phyloP scores from a whole-genome alignment of 805 yeast species.

The Isabelozyma rhagii region DNA sequence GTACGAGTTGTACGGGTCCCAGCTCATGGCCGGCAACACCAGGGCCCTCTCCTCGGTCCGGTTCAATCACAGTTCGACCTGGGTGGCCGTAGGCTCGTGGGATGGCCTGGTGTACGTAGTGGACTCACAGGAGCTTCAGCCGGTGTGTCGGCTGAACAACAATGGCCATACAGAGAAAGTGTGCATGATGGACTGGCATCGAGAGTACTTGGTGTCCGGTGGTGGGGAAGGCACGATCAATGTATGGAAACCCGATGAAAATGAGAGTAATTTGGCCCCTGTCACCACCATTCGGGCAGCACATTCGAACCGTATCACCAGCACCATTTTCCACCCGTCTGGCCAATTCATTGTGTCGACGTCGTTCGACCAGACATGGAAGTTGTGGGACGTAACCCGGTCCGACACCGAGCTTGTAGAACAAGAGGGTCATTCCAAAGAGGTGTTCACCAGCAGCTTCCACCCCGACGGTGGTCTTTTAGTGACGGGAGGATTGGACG shows the following conservation, averaged over 20 bases:
- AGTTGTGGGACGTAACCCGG: constrained; percentile 71
- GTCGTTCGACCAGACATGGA: constrained; percentile 85
- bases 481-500: constrained; percentile 79
- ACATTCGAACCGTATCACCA: constrained; percentile 53
- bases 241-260: constrained; percentile 21
- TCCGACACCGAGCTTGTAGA: constrained; percentile 45
- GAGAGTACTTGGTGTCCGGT: constrained; percentile 24
- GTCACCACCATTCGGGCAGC: constrained; percentile 17
- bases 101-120: constrained; percentile 63
- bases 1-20: constrained; percentile 60
- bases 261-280: constrained; percentile 11
- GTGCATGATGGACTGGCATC: constrained; percentile 67
- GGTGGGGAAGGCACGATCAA: constrained; percentile 37
- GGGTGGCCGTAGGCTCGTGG: constrained; percentile 78
- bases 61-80: constrained; percentile 34
- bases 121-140: constrained; percentile 35
- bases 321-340: constrained; percentile 63
- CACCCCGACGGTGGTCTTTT: constrained; percentile 78
- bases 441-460: constrained; percentile 56
- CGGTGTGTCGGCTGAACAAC: constrained; percentile 16
- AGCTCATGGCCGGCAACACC: constrained; percentile 52
- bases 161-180: constrained; percentile 63
- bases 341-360: constrained; percentile 60
- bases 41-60: constrained; percentile 66
- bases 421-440: constrained; percentile 87